Evolutionary conservation across 164 flowering plant genomes (phyloP), one percentile per base, ranked within the genome.

Genomic region (Liquidambar formosana): DNA sequence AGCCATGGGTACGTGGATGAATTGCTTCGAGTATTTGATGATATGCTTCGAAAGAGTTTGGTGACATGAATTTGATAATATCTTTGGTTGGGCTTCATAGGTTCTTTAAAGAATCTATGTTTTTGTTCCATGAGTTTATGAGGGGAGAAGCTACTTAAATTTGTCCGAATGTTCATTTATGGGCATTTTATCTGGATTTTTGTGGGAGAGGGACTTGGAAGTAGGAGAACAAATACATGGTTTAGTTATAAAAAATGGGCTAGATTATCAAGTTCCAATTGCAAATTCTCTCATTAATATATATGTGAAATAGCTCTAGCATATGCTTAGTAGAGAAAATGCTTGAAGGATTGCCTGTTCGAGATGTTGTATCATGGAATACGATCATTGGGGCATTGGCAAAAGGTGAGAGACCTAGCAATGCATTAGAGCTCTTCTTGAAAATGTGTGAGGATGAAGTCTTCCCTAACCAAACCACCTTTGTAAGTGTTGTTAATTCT

Each of bases 361-460:
- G 70, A 66, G 95, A 93, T 76, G 74, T 80, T 18, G 89, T 90
- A 16, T 79, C 97, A 6, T 94, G 94, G 92, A 94, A 92, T 74
- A 78, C 81, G 1, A 71, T 94, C 13, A 84, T 92, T 60, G 78
- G 77, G 44, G 85, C 84, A 22, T 64, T 77, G 64, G 76, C 81
- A 25, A 82, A 76, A 73, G 71, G 68, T 73, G 82, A 78, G 49
- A 73, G 45, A 26, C 85, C 85, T 13, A 65, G 41, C 13, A 82
- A 51, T 77, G 87, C 90, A 66, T 45, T 94, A 15, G 77, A 80
- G 26, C 38, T 75, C 57, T 87, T 88, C 68, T 22, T 66, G 61
- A 53, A 64, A 6, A 86, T 87, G 92, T 51, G 66, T 28, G 5
- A 13, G 25, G 59, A 56, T 48, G 88, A 78, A 65, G 45, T 84